Base-by-base conservation (phyloP, 345 rosid genomes). In the Gossypium ekmanianum region DNA sequence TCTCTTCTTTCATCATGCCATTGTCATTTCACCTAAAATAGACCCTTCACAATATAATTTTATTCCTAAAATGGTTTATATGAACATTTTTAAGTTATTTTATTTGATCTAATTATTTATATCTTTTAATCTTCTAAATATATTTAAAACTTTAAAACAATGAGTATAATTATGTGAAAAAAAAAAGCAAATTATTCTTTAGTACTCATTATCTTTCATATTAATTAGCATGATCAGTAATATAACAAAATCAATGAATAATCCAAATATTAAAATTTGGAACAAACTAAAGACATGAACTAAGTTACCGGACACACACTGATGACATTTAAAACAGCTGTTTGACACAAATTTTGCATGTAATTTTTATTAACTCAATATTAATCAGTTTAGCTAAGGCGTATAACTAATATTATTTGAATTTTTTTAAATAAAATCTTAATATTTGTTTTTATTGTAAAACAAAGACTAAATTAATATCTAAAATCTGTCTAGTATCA, bases 11-110 rank as follows among this genome's bases (percentile, higher is more conserved):
- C 55, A 44, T 11, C 72, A 14, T 68, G 57, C 43, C 34, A 24
- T 24, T 48, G 29, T 18, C 72, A 50, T 27, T 68, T 68, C 34
- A 68, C 72, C 72, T 68, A 68, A 65, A 65, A 65, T 65, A 11
- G 70, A 65, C 70, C 70, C 17, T 18, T 65, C 52, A 65, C 51
- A 65, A 10, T 65, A 65, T 34, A 63, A 63, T 17, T 63, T 34
- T 16, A 63, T 13, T n/a, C n/a, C 22, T 45, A 50, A 26, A 34
- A 34, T 34, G 41, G 41, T 34, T 5, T 34, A 34, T 34, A 34
- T 34, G 41, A 34, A 29, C 39, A 4, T 4, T 29, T 29, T 29
- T 29, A 29, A 29, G 39, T 29, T 29, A 29, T 29, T 29, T 29
- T 29, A 29, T 4, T 29, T 29, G 5, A 29, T 29, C 39, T 29